Evolutionary conservation across 805 yeast genomes (phyloP).

Genomic region (Blastobotrys attinorum): DNA sequence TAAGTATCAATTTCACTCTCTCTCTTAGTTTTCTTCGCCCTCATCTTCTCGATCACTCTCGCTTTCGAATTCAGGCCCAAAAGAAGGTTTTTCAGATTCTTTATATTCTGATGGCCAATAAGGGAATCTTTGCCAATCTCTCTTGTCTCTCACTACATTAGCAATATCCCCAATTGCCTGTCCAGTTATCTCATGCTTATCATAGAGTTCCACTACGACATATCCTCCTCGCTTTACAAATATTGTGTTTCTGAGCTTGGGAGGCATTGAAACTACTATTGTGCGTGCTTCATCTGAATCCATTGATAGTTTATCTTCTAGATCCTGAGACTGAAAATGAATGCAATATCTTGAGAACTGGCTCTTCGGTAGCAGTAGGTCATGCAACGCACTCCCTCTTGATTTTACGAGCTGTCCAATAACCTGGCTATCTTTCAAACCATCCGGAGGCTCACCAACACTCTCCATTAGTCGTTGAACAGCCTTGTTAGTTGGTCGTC

Average conservation of each 20-base stretch:
- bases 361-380: constrained; percentile 21
- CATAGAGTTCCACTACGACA: constrained; percentile 22
- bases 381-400: constrained; percentile 28
- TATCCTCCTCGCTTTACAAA: constrained; percentile 31
- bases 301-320: background rate
- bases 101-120: constrained; percentile 29
- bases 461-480: constrained; percentile 12
- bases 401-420: constrained; percentile 25
- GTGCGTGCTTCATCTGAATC: constrained; percentile 4
- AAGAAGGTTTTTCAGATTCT: constrained; percentile 9
- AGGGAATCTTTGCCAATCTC: constrained; percentile 27
- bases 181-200: constrained; percentile 13
- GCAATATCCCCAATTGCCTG: constrained; percentile 28
- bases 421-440: constrained; percentile 22
- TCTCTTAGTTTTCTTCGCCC: constrained; percentile 17
- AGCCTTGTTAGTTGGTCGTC: constrained; percentile 12
- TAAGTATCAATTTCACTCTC: background rate
- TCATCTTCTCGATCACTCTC: constrained; percentile 21
- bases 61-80: constrained; percentile 5
- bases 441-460: constrained; percentile 25
- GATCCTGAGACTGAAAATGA: background rate
- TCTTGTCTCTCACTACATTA: constrained; percentile 26
- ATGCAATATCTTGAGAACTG: constrained; percentile 6
- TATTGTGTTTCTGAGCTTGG: constrained; percentile 28
- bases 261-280: constrained; percentile 27